Evolutionary conservation across 2,329 filamentous ascomycete species (phyloP).

Genomic region (Phyllosticta citrichinensis): DNA sequence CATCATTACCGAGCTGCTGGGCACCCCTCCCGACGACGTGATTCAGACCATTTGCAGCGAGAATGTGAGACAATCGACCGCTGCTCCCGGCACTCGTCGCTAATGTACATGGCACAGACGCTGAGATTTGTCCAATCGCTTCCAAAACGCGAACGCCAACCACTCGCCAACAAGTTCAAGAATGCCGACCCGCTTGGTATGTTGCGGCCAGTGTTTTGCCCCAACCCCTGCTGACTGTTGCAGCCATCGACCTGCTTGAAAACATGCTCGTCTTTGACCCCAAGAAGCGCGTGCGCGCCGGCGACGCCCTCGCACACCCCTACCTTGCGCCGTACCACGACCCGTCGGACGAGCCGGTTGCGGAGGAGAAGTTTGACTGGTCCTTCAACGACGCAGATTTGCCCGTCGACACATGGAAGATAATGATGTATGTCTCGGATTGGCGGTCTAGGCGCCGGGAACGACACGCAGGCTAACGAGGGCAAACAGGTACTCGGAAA

Average conservation of each 20-base stretch:
- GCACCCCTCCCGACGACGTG: conserved; percentile 94
- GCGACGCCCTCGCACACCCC: conserved; percentile 76
- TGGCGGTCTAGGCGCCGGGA: neutral
- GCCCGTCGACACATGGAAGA: conserved; percentile 99
- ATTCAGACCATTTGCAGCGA: conserved; percentile 98
- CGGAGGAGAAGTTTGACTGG: conserved; percentile 98
- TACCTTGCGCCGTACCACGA: conserved; percentile 97
- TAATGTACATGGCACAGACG: conserved; percentile 48
- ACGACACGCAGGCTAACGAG: neutral
- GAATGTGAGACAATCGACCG: conserved; percentile 53
- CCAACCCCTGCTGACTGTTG: neutral
- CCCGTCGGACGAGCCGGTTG: conserved; percentile 87
- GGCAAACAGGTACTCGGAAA: conserved; percentile 79
- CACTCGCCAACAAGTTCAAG: conserved; percentile 81
- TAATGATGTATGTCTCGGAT: conserved; percentile 78
- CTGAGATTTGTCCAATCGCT: conserved; percentile 95
- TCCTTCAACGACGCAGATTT: conserved; percentile 98
- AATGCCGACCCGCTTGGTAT: conserved; percentile 80
- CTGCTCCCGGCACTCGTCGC: conserved; percentile 9
- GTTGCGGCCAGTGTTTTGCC: conserved; percentile 17
- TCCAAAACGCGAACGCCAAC: conserved; percentile 85
- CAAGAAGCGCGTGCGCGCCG: conserved; percentile 85
- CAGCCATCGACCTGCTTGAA: conserved; percentile 88
- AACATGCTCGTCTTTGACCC: conserved; percentile 97
- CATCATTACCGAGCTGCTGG: conserved; percentile 95